Conservation (phyloP, 169 alveolate genomes). For the Plasmodium adleri region DNA sequence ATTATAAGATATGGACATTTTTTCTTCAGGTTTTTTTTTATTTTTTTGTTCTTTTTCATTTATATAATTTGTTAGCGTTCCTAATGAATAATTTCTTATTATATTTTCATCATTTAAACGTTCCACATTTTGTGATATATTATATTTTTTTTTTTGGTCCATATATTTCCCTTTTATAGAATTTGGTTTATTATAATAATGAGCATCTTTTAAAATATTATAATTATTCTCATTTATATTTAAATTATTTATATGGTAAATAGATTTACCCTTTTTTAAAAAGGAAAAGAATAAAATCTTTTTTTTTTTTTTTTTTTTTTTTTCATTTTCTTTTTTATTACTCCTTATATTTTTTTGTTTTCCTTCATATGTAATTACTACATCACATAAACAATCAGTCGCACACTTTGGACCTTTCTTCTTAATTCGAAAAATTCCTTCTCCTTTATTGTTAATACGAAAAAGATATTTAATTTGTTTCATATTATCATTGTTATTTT, state of each 20-base stretch:
- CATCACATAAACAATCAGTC: conserved; percentile 16
- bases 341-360: not conserved
- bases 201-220: no score
- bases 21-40: not conserved
- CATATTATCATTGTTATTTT: no score
- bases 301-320: not conserved
- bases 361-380: not conserved
- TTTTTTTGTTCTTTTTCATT: conserved; percentile 2
- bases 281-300: conserved; percentile 31
- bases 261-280: conserved; percentile 27
- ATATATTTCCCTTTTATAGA: not conserved
- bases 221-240: not conserved
- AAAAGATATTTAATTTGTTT: conserved; percentile 1
- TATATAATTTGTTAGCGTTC: conserved; percentile 1
- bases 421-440: conserved; percentile 21
- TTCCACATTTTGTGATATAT: conserved; percentile 9
- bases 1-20: not conserved
- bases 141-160: not conserved
- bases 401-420: conserved; percentile 16
- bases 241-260: conserved; percentile 13
- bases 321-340: not conserved
- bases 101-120: conserved; percentile 11
- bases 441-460: conserved; percentile 46
- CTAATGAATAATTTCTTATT: conserved; percentile 35
- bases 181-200: not conserved